Evolutionary conservation across 2,329 filamentous ascomycete species (phyloP).

Genomic region (Aspergillus fructus): DNA sequence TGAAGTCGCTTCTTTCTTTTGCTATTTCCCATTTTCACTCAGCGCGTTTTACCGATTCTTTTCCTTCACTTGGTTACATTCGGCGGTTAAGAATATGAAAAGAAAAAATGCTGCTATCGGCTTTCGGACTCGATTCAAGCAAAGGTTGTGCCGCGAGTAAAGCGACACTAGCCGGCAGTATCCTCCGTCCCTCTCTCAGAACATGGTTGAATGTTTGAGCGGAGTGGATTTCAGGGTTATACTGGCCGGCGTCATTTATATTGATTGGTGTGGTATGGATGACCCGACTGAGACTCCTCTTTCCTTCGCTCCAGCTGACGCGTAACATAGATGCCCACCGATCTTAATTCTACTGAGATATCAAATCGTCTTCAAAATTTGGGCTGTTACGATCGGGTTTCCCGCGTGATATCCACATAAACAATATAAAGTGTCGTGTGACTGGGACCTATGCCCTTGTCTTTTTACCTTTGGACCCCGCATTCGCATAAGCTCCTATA

Average conservation of each 20-base stretch:
- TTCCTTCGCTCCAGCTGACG: slow-evolving; percentile 19
- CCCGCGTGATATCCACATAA: slow-evolving; percentile 10
- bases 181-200: slow-evolving; percentile 10
- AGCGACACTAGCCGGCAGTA: slow-evolving; percentile 25
- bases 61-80: not conserved
- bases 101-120: not conserved
- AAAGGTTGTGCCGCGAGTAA: not conserved
- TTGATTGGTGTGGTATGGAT: slow-evolving; percentile 27
- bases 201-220: not conserved
- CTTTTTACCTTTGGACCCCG: not conserved
- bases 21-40: not conserved
- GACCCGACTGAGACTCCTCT: not conserved
- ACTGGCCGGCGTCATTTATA: slow-evolving; percentile 29
- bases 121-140: not conserved
- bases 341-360: slow-evolving; percentile 8
- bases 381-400: slow-evolving; percentile 1
- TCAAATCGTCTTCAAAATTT: slow-evolving; percentile 2
- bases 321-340: slow-evolving; percentile 2
- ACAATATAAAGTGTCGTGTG: slow-evolving; percentile 11
- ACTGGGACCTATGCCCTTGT: not conserved
- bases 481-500: not conserved
- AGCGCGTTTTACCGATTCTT: not conserved
- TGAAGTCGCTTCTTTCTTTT: not conserved
- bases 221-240: not conserved
- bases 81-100: not conserved